These are phyloP conservation scores for Fusarium sulawesiense DNA, from an alignment of 2,329 filamentous ascomycete species.

Conservation along the genomic window DNA sequence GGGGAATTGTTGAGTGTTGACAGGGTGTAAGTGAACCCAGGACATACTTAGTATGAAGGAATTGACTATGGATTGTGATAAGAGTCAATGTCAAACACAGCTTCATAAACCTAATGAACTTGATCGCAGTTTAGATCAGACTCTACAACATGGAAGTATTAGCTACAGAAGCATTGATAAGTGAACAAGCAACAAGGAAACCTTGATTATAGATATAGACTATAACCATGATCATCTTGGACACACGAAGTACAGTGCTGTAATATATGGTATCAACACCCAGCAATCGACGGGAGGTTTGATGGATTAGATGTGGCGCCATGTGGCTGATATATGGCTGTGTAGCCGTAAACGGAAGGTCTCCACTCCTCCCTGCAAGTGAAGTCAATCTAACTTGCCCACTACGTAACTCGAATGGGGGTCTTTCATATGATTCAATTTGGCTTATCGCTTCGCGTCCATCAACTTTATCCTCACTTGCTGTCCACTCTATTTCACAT, in stretches of 20 bases:
- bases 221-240: not conserved
- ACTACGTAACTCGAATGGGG: constrained; percentile 15
- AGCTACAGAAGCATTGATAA: not conserved
- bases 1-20: constrained; percentile 15
- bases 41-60: too few species aligned
- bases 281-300: not conserved
- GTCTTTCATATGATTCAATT: constrained; percentile 24
- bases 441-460: constrained; percentile 34
- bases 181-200: not conserved
- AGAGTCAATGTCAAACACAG: not conserved
- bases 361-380: constrained; percentile 33
- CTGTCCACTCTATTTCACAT: constrained; percentile 6
- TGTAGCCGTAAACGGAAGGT: not conserved
- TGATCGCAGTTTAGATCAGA: not conserved
- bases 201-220: not conserved
- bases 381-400: constrained; percentile 1
- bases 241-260: too few species aligned
- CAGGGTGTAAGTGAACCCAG: constrained; percentile 3
- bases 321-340: constrained; percentile 18
- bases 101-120: not conserved
- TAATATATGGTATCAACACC: not conserved
- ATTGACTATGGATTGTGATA: not conserved
- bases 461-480: constrained; percentile 17
- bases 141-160: not conserved
- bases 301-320: constrained; percentile 13